Percentiles rank a stretch among this genome's conserved stretches.
phyloP scores from a whole-genome alignment of 2,329 filamentous ascomycete species.

The Fusarium caatingaense region DNA sequence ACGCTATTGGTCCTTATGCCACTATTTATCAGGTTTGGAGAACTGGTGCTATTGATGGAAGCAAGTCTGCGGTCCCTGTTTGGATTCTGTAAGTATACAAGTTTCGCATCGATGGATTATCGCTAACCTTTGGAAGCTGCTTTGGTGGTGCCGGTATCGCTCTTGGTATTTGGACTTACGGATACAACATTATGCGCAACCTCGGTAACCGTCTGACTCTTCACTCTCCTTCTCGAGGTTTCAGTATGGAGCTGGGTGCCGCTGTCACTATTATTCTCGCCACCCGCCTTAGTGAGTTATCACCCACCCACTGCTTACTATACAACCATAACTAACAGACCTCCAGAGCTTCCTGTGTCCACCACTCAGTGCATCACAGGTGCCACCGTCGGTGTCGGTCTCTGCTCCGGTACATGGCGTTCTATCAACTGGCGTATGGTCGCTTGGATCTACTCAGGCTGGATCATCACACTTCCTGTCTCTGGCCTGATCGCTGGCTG shows the following conservation, averaged over 20 bases:
- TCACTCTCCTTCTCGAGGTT: conserved; percentile 69
- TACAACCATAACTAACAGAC: background rate
- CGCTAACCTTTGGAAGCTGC: conserved; percentile 40
- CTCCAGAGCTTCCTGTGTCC: conserved; percentile 67
- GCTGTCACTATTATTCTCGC: conserved; percentile 72
- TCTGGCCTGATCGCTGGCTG: conserved; percentile 68
- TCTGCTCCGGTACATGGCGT: conserved; percentile 68
- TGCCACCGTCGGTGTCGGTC: conserved; percentile 71
- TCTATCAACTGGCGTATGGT: conserved; percentile 74
- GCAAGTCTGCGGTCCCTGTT: conserved; percentile 63
- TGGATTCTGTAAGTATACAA: conserved; percentile 63
- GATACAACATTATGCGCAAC: conserved; percentile 74
- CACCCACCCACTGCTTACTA: fast-evolving
- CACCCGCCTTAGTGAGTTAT: conserved; percentile 64
- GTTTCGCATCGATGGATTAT: fast-evolving
- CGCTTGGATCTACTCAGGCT: conserved; percentile 68
- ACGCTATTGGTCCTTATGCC: conserved; percentile 71
- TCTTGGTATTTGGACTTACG: conserved; percentile 70
- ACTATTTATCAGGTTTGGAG: conserved; percentile 72
- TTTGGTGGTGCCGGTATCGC: conserved; percentile 64
- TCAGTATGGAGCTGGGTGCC: conserved; percentile 70
- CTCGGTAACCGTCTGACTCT: conserved; percentile 72
- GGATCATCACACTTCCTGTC: conserved; percentile 70
- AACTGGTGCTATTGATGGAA: conserved; percentile 56
- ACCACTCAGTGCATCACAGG: conserved; percentile 75